These are phyloP conservation scores for Eremothecium sinecaudum DNA, from an alignment of 1,139 yeast species.

Conservation along the genomic window DNA sequence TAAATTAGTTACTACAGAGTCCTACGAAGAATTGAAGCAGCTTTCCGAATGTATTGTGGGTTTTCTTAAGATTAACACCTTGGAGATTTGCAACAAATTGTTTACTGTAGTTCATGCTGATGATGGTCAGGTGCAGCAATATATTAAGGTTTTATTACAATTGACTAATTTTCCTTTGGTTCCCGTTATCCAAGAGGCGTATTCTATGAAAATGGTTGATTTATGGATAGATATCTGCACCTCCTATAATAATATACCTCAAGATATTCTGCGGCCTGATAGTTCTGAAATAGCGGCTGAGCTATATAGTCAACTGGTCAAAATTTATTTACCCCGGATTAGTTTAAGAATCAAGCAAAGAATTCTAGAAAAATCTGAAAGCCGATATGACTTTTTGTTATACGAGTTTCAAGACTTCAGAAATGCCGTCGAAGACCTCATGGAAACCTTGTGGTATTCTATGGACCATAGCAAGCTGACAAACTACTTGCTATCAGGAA, in stretches of 20 bases:
- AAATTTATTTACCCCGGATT: slow-evolving; percentile 29
- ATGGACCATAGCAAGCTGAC: slow-evolving; percentile 49
- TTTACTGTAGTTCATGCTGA: slow-evolving; percentile 29
- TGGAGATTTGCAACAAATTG: slow-evolving; percentile 41
- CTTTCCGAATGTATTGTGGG: slow-evolving; percentile 46
- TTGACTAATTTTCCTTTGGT: slow-evolving; percentile 52
- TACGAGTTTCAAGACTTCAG: slow-evolving; percentile 59
- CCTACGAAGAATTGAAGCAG: slow-evolving; percentile 38
- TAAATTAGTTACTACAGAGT: slow-evolving; percentile 34
- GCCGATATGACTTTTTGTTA: slow-evolving; percentile 22
- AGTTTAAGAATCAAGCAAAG: slow-evolving; percentile 26
- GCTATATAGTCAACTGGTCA: slow-evolving; percentile 28
- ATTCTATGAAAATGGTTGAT: slow-evolving; percentile 58
- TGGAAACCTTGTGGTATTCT: slow-evolving; percentile 59
- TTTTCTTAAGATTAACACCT: slow-evolving; percentile 44
- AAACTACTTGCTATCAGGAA: slow-evolving; percentile 37
- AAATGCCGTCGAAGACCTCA: slow-evolving; percentile 63
- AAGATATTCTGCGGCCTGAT: slow-evolving; percentile 21
- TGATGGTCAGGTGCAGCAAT: slow-evolving; percentile 24
- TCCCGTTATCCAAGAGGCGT: slow-evolving; percentile 57
- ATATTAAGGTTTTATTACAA: slow-evolving; percentile 43
- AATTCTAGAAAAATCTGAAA: slow-evolving; percentile 29
- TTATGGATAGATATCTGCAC: slow-evolving; percentile 79
- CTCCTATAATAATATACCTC: slow-evolving; percentile 32
- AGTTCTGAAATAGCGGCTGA: slow-evolving; percentile 23